Evolutionary conservation across 257 asterid species (phyloP), one percentile per base, ranked within the genome.

Genomic region (Cynanchum wilfordii): DNA sequence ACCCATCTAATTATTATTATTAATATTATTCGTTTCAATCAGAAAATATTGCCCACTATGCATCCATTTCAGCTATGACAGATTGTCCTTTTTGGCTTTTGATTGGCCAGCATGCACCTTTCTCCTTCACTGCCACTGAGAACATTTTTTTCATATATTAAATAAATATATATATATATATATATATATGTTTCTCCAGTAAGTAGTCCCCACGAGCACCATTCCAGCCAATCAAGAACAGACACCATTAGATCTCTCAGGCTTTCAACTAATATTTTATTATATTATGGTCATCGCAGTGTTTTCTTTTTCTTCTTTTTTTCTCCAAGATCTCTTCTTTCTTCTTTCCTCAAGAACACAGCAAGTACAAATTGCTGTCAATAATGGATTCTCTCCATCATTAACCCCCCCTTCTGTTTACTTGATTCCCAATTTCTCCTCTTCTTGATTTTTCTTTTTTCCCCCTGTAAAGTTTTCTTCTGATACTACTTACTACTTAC

Each of bases 201-300:
- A 51, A 77, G 78, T 36, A 77, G 87, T 45, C 89, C 86, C 90
- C 83, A 87, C 87, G 47, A 27, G 73, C 77, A 78, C 82, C 86
- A 63, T 81, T 76, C 81, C 76, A 57, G 65, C 97, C 92, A 92
- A 86, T 89, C 79, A 82, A 74, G 49, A 47, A 79, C 79, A 74
- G 44, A 73, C 82, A 86, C 76, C 75, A 20, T 47, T 74, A 63
- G 65, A 62, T 64, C 60, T 59, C 50, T 52, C 70, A 56, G 42
- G 19, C 63, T 74, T 79, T 69, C 69, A 68, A 59, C 71, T 24
- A 71, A n/a, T 51, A 51, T 51, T 51, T 17, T 51, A 51, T 51
- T 19, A 51, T 77, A 71, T 60, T 71, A 49, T 25, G 16, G 47
- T 30, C 20, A 10, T 16, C 17, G 6, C 19, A n/a, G 72, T 50